Percentiles rank a stretch among this genome's conserved stretches.
Conservation (phyloP, 1,284 basidiomycete species). For the Ustilago trichophora region DNA sequence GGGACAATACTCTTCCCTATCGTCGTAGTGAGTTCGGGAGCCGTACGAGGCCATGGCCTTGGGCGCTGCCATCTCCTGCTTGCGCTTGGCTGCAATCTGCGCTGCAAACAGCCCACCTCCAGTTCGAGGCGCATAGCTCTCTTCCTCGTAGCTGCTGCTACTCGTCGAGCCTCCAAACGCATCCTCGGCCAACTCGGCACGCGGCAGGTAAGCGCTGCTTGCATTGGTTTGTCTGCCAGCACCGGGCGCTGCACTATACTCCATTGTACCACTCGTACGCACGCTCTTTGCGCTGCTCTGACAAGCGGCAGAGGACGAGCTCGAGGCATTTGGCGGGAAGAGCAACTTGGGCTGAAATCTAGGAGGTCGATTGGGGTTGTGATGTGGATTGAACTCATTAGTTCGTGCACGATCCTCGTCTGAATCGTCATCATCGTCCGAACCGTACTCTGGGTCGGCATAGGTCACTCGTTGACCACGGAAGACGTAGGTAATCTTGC, state of each 20-base stretch:
- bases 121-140: not conserved
- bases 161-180: conserved; percentile 6
- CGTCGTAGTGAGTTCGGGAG: not conserved
- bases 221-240: not conserved
- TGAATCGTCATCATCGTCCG: conserved; percentile 41
- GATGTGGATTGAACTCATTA: conserved; percentile 30
- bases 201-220: not conserved
- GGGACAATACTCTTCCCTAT: not conserved
- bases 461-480: conserved; percentile 53
- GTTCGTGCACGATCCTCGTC: conserved; percentile 13
- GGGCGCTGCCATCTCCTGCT: not conserved
- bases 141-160: conserved; percentile 11
- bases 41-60: not conserved
- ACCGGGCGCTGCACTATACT: not conserved
- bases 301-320: not conserved
- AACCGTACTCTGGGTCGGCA: conserved; percentile 52
- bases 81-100: conserved; percentile 22
- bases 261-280: not conserved
- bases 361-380: conserved; percentile 25
- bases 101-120: conserved; percentile 34
- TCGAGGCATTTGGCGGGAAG: conserved; percentile 24
- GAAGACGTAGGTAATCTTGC: conserved; percentile 57
- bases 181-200: conserved; percentile 12
- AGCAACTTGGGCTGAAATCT: conserved; percentile 41
- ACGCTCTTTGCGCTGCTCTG: not conserved